Evolutionary conservation across 1,284 basidiomycete species (phyloP).

Genomic region (Irpex lacteus): DNA sequence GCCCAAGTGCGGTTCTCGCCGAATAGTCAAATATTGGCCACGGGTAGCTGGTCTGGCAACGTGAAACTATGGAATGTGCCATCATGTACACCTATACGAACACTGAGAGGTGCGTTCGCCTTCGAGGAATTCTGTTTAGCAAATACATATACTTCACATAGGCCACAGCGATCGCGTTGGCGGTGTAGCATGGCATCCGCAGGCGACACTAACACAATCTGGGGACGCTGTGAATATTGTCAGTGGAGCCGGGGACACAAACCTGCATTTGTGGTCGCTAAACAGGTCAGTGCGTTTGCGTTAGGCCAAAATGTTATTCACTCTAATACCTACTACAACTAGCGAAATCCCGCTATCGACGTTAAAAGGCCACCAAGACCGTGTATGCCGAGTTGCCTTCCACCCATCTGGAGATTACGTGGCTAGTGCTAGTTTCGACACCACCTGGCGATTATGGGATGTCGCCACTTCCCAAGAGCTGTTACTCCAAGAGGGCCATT

Average conservation of each 20-base stretch:
- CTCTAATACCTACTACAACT: neutral
- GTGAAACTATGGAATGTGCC: conserved; percentile 97
- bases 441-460: conserved; percentile 99
- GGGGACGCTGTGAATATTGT: conserved; percentile 79
- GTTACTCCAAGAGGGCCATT: conserved; percentile 94
- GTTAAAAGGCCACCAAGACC: conserved; percentile 85
- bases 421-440: conserved; percentile 95
- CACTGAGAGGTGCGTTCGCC: conserved; percentile 62
- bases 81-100: conserved; percentile 73
- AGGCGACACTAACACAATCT: conserved; percentile 81
- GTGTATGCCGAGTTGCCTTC: conserved; percentile 92
- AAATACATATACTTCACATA: conserved; percentile 21
- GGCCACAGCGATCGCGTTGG: conserved; percentile 92
- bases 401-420: conserved; percentile 94
- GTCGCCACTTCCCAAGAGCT: conserved; percentile 79
- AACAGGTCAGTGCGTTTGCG: conserved; percentile 52
- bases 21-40: conserved; percentile 84
- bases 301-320: neutral
- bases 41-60: conserved; percentile 94
- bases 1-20: conserved; percentile 95
- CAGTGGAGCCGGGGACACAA: conserved; percentile 87
- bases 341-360: conserved; percentile 81
- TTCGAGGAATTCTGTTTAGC: neutral
- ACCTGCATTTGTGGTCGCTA: conserved; percentile 88
- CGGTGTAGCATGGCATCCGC: conserved; percentile 97